Percentiles rank a stretch among this genome's conserved stretches.
Conservation (phyloP, 2,329 filamentous ascomycete genomes). For the Fusarium palustre region DNA sequence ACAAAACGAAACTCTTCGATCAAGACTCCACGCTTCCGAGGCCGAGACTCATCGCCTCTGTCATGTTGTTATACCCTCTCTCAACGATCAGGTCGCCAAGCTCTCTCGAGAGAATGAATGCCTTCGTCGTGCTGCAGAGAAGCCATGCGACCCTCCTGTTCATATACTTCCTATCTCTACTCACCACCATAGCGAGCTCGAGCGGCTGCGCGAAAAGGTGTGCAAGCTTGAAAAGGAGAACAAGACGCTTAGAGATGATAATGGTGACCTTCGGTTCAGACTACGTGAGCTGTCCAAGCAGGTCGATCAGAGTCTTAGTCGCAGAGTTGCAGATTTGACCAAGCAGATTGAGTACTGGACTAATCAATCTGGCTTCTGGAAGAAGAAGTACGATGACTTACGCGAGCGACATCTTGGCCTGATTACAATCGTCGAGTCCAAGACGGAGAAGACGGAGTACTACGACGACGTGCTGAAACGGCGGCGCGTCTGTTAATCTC, state of each 20-base stretch:
- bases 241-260: conserved; percentile 52
- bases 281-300: conserved; percentile 53
- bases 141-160: conserved; percentile 44
- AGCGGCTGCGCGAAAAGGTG: conserved; percentile 51
- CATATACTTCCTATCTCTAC: conserved; percentile 7
- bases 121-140: conserved; percentile 55
- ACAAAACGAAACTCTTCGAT: conserved; percentile 52
- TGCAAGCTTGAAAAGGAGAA: conserved; percentile 55
- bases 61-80: conserved; percentile 51
- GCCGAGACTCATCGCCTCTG: conserved; percentile 52
- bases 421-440: conserved; percentile 46
- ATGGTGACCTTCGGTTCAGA: conserved; percentile 50
- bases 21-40: conserved; percentile 52
- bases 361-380: conserved; percentile 49
- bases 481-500: conserved; percentile 46
- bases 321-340: conserved; percentile 50
- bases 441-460: conserved; percentile 49
- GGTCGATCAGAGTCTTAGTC: conserved; percentile 48
- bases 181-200: conserved; percentile 46
- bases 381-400: conserved; percentile 47
- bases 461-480: conserved; percentile 53
- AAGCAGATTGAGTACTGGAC: conserved; percentile 54
- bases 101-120: conserved; percentile 56
- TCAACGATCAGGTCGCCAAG: conserved; percentile 53
- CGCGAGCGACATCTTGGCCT: conserved; percentile 48